Evolutionary conservation across 306 rosid species (phyloP).

Genomic region (Abrus precatorius): DNA sequence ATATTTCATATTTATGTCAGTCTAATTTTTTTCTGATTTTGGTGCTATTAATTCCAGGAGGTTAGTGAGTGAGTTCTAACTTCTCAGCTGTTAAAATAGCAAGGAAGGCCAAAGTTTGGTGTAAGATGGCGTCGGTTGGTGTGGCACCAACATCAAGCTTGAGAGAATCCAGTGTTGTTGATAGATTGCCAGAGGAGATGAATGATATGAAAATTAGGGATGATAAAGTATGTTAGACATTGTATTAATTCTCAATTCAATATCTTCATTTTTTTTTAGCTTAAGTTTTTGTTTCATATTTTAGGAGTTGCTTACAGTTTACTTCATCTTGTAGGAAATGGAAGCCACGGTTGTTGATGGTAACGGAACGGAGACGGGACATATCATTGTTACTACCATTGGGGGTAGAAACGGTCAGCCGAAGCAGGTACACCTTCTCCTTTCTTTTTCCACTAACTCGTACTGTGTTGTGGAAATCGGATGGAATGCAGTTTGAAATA

Average conservation of each 20-base stretch:
- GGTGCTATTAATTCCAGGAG: constrained; percentile 47
- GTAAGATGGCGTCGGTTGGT: constrained; percentile 74
- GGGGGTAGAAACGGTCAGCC: constrained; percentile 91
- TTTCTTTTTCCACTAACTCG: not conserved
- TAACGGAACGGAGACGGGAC: constrained; percentile 88
- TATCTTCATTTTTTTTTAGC: not conserved
- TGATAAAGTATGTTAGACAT: constrained; percentile 64
- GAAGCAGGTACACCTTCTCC: constrained; percentile 69
- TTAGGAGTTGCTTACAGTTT: constrained; percentile 33
- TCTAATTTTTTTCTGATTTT: constrained; percentile 20
- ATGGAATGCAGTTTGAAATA: constrained; percentile 11
- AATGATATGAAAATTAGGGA: constrained; percentile 89
- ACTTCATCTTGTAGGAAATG: constrained; percentile 66
- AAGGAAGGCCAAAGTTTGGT: constrained; percentile 40
- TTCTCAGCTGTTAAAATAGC: constrained; percentile 36
- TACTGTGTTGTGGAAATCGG: constrained; percentile 8
- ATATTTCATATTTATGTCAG: not conserved
- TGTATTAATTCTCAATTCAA: not conserved
- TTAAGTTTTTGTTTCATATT: not conserved
- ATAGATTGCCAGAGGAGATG: constrained; percentile 89
- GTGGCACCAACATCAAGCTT: constrained; percentile 69
- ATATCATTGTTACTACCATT: constrained; percentile 88
- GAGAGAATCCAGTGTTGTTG: constrained; percentile 76
- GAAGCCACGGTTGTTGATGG: constrained; percentile 85
- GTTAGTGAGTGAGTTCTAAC: constrained; percentile 56